Conservation (phyloP, 441 rosid species). For the Melastoma candidum region DNA sequence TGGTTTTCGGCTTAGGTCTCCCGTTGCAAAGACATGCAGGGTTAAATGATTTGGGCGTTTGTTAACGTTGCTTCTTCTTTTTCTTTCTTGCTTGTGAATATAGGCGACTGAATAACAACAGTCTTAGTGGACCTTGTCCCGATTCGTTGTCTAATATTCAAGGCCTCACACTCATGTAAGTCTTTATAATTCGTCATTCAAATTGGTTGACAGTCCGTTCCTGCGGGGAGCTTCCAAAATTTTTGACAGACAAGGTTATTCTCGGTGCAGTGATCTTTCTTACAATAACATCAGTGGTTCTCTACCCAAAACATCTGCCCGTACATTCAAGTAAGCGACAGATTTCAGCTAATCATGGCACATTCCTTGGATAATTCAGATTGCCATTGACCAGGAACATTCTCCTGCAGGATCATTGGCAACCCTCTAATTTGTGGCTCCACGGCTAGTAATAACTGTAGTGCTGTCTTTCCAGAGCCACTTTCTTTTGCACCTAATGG, state of each 20-base stretch:
- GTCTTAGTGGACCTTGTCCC: conserved; percentile 69
- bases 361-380: neutral
- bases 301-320: conserved; percentile 6
- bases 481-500: conserved; percentile 49
- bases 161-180: conserved; percentile 80
- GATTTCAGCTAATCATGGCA: neutral
- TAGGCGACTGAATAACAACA: conserved; percentile 91
- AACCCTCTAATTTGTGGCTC: conserved; percentile 72
- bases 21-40: neutral
- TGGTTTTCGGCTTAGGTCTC: neutral
- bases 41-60: neutral
- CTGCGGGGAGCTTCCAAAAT: too few relatives aligned
- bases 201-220: too few relatives aligned
- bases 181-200: neutral
- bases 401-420: conserved; percentile 50
- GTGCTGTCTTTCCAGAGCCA: conserved; percentile 77
- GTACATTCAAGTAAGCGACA: conserved; percentile 8
- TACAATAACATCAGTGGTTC: conserved; percentile 10
- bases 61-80: conserved; percentile 3
- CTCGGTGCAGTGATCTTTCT: conserved; percentile 7
- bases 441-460: conserved; percentile 51
- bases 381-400: neutral
- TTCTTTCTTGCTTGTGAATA: neutral
- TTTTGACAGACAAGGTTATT: too few relatives aligned
- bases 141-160: conserved; percentile 61